Evolutionary conservation across 2,329 filamentous ascomycete species (phyloP).

Genomic region (Neonectria hederae): DNA sequence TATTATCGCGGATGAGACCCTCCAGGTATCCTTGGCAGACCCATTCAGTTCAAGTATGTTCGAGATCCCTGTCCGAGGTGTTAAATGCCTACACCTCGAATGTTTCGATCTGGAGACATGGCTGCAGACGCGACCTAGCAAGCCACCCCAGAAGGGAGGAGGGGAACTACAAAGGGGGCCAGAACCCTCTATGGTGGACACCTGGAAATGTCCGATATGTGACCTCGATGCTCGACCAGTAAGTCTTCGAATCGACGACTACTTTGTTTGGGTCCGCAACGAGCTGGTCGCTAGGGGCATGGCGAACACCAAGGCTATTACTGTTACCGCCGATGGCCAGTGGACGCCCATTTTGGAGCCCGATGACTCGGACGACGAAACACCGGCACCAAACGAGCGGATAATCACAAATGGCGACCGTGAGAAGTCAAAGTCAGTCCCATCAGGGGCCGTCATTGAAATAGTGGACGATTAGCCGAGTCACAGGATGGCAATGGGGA

Average conservation of each 20-base stretch:
- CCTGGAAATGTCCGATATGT: constrained; percentile 91
- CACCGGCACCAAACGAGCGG: constrained; percentile 20
- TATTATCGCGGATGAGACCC: constrained; percentile 63
- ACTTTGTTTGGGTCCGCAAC: constrained; percentile 70
- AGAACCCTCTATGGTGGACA: constrained; percentile 69
- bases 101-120: constrained; percentile 92
- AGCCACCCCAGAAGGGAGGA: constrained; percentile 42
- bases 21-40: constrained; percentile 70
- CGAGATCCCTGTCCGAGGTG: constrained; percentile 75
- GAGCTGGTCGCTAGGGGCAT: constrained; percentile 52
- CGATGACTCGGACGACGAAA: constrained; percentile 42
- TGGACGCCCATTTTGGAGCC: constrained; percentile 48
- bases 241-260: constrained; percentile 77
- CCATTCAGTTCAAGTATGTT: constrained; percentile 74
- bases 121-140: constrained; percentile 70
- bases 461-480: constrained; percentile 38
- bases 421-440: constrained; percentile 22
- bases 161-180: constrained; percentile 18
- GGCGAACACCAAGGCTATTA: constrained; percentile 44
- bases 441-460: constrained; percentile 38
- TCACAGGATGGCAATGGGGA: background rate
- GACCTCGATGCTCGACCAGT: constrained; percentile 78
- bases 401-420: constrained; percentile 7
- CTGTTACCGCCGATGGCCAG: constrained; percentile 42
- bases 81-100: constrained; percentile 77